Conservation (phyloP, 139 green algal species). For the Deuterostichococcus epilithicus region DNA sequence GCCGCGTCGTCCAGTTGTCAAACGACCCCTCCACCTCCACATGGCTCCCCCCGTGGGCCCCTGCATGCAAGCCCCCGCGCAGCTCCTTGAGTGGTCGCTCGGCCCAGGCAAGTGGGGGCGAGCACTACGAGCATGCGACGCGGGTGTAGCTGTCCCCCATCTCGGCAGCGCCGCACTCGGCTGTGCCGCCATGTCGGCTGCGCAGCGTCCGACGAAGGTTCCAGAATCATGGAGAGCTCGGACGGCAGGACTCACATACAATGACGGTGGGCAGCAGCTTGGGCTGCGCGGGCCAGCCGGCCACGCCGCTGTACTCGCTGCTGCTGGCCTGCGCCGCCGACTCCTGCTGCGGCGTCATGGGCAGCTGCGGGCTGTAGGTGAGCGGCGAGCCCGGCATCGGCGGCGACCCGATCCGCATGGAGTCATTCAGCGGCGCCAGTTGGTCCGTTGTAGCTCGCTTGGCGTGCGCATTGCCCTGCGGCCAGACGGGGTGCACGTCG, state of each 20-base stretch:
- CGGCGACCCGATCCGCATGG: conserved; percentile 8
- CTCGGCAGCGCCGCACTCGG: too few species aligned
- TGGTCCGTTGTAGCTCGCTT: conserved; percentile 27
- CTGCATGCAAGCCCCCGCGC: too few species aligned
- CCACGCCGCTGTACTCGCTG: conserved; percentile 64
- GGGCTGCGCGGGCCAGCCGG: conserved; percentile 69
- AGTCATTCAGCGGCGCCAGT: conserved; percentile 10
- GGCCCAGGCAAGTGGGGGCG: too few species aligned
- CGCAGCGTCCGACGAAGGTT: neutral
- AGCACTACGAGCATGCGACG: too few species aligned
- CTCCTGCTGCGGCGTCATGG: conserved; percentile 47
- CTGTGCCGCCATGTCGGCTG: too few species aligned
- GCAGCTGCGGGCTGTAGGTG: conserved; percentile 78
- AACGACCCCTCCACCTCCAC: conserved; percentile 95
- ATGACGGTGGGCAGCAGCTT: conserved; percentile 86
- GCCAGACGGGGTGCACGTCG: too few species aligned
- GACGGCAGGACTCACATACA: conserved; percentile 58
- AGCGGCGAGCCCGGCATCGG: conserved; percentile 71
- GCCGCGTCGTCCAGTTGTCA: conserved; percentile 90
- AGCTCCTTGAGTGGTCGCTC: too few species aligned
- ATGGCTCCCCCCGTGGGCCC: conserved; percentile 79
- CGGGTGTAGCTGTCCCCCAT: too few species aligned
- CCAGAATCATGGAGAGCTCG: neutral
- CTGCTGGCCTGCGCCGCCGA: conserved; percentile 23
- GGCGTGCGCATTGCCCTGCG: conserved; percentile 59